A percentile compares a stretch with the other conserved stretches of the same genome.
phyloP scores from a whole-genome alignment of 495 filamentous ascomycete species.

The Entonaema liquescens region DNA sequence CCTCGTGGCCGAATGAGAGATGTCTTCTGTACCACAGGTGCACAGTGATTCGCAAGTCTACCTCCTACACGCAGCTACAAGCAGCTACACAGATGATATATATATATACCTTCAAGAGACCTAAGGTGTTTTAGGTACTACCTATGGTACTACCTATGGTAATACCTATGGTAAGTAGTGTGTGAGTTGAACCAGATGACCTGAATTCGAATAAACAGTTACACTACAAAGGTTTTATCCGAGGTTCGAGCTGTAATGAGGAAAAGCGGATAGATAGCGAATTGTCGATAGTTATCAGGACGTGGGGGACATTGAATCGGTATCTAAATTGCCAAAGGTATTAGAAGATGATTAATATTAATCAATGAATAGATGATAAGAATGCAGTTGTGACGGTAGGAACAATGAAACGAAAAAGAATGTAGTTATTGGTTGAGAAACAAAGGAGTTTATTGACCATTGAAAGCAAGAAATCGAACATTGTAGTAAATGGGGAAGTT shows the following conservation, averaged over 20 bases:
- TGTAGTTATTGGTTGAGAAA: slow-evolving; percentile 27
- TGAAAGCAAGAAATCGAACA: slow-evolving; percentile 15
- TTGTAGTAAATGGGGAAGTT: background rate
- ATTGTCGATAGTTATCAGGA: slow-evolving; percentile 11
- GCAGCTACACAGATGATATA: too few relatives aligned
- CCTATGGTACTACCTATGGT: too few relatives aligned
- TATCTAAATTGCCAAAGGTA: background rate
- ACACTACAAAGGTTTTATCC: background rate
- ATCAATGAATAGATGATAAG: background rate
- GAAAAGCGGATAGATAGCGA: background rate
- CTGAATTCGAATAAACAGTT: too few relatives aligned
- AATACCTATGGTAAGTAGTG: too few relatives aligned
- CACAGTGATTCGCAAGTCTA: slow-evolving; percentile 23
- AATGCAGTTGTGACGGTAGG: background rate
- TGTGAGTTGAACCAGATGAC: too few relatives aligned
- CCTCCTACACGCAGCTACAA: background rate
- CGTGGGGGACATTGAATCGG: slow-evolving; percentile 19
- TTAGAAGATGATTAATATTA: background rate
- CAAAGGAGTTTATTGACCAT: background rate
- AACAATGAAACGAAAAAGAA: slow-evolving; percentile 23
- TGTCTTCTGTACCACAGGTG: slow-evolving; percentile 4
- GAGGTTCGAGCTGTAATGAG: background rate
- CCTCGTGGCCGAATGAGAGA: slow-evolving; percentile 40
- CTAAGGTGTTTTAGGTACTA: too few relatives aligned
- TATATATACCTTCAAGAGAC: too few relatives aligned